These are phyloP conservation scores for Schwanniomyces vanrijiae DNA, from an alignment of 805 yeast genomes.

Conservation along the genomic window DNA sequence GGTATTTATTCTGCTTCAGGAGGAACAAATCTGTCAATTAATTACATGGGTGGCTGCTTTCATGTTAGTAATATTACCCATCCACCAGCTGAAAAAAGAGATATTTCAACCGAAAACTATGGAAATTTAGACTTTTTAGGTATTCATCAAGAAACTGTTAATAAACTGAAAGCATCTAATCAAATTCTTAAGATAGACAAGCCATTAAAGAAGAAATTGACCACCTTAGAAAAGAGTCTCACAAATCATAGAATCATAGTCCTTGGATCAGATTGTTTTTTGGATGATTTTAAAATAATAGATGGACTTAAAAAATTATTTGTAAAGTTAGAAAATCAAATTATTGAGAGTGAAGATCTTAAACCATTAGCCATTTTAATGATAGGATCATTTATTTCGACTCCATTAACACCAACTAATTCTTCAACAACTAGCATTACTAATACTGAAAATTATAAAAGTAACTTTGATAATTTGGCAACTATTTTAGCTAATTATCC, in stretches of 20 bases:
- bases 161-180: conserved; percentile 29
- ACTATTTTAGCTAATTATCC: conserved; percentile 61
- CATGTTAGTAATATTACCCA: conserved; percentile 77
- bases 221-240: conserved; percentile 55
- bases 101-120: conserved; percentile 61
- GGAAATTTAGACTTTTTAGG: conserved; percentile 76
- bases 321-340: conserved; percentile 40
- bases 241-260: conserved; percentile 60
- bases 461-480: conserved; percentile 74
- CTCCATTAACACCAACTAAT: conserved; percentile 60
- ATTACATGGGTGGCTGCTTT: conserved; percentile 49
- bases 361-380: conserved; percentile 70
- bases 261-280: conserved; percentile 70
- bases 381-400: conserved; percentile 76
- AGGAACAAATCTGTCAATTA: conserved; percentile 33
- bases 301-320: conserved; percentile 70
- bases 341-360: conserved; percentile 37
- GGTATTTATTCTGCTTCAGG: conserved; percentile 78
- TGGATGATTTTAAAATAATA: conserved; percentile 59
- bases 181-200: conserved; percentile 57
- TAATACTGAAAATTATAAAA: conserved; percentile 57
- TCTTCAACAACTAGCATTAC: conserved; percentile 50
- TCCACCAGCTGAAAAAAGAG: conserved; percentile 84
- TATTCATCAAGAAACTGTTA: conserved; percentile 29
- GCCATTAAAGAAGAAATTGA: conserved; percentile 53